These are phyloP conservation scores for Triticum monococcum DNA, from an alignment of 176 grass and related monocot species.

Conservation along the genomic window DNA sequence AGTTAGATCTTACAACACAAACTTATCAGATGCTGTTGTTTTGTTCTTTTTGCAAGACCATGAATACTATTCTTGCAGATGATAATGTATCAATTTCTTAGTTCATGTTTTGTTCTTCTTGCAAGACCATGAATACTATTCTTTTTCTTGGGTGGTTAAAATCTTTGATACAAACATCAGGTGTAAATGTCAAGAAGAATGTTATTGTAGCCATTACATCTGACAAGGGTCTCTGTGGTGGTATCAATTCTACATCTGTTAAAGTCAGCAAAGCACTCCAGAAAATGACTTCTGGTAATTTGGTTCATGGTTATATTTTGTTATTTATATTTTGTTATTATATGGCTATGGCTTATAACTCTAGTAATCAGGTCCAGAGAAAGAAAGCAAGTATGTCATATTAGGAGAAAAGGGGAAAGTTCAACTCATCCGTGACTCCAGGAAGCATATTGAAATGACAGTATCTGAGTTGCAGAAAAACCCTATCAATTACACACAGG, in stretches of 20 bases:
- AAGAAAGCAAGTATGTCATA: slow-evolving; percentile 83
- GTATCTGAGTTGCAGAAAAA: slow-evolving; percentile 80
- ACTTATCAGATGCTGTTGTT: not conserved
- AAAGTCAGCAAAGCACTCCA: slow-evolving; percentile 95
- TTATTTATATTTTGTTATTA: not conserved
- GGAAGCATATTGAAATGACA: slow-evolving; percentile 56
- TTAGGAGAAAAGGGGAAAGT: slow-evolving; percentile 97
- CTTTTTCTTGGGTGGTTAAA: not conserved
- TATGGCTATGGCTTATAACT: not conserved
- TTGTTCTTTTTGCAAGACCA: not conserved
- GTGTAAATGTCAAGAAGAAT: slow-evolving; percentile 93
- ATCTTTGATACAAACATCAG: slow-evolving; percentile 42
- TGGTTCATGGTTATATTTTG: slow-evolving; percentile 5
- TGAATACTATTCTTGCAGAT: not conserved
- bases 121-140: not conserved
- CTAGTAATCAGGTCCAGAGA: slow-evolving; percentile 66
- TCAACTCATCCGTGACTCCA: slow-evolving; percentile 84
- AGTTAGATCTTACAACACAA: not conserved
- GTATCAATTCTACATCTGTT: slow-evolving; percentile 92
- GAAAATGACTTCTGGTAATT: slow-evolving; percentile 75
- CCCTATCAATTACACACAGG: slow-evolving; percentile 94
- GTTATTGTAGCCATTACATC: slow-evolving; percentile 83
- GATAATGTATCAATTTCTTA: not conserved
- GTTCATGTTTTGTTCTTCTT: not conserved
- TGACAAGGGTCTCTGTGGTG: slow-evolving; percentile 97